Percentiles rank a stretch among this genome's conserved stretches.
Evolutionary conservation across 2,329 filamentous ascomycete genomes (phyloP).

Genomic region (Knoxdaviesia proteae): DNA sequence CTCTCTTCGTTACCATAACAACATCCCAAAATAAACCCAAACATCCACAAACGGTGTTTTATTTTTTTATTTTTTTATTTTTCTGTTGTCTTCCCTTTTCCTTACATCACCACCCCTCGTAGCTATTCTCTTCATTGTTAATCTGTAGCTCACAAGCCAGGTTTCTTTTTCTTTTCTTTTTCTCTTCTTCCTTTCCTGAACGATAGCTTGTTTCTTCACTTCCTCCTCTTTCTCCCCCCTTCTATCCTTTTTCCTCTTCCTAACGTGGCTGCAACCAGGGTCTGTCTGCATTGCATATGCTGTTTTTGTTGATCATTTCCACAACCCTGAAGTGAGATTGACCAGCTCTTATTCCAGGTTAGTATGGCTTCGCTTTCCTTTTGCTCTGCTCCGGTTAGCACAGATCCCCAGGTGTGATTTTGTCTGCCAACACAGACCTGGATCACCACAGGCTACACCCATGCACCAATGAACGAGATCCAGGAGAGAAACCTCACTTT

Average conservation of each 20-base stretch:
- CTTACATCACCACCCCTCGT: not conserved
- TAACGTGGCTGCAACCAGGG: not conserved
- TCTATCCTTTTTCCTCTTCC: not conserved
- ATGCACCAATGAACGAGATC: not conserved
- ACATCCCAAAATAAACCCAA: conserved; percentile 6
- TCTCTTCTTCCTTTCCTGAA: conserved; percentile 1
- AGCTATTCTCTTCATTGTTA: not conserved
- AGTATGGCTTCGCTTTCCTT: too few relatives aligned
- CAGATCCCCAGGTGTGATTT: too few relatives aligned
- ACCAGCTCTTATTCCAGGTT: too few relatives aligned
- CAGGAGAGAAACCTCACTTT: not conserved
- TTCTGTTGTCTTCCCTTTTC: not conserved
- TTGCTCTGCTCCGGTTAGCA: too few relatives aligned
- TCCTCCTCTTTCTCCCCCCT: not conserved
- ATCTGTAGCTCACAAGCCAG: too few relatives aligned
- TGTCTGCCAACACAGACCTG: too few relatives aligned
- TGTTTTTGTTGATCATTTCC: not conserved
- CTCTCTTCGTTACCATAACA: conserved; percentile 6
- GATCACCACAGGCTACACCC: too few relatives aligned
- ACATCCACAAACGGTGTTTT: not conserved
- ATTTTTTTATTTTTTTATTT: conserved; percentile 4
- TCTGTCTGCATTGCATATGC: not conserved
- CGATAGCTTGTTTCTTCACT: not conserved
- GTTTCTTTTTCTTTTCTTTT: conserved; percentile 4
- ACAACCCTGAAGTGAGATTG: too few relatives aligned